phyloP scores from a whole-genome alignment of 352 stramenopile species.

The Globisporangium abappressorium region DNA sequence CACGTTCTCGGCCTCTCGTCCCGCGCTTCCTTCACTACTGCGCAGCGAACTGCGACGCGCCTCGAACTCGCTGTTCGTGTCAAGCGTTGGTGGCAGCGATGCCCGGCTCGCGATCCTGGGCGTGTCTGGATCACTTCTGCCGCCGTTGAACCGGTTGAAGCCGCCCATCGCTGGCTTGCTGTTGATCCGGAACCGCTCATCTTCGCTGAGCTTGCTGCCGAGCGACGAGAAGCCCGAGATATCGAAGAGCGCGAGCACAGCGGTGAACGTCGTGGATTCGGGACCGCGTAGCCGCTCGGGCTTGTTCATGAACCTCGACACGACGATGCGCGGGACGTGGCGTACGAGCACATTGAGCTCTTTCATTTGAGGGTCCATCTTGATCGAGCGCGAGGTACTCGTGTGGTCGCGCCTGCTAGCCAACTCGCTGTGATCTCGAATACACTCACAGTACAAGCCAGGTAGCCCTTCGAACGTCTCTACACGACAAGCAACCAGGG shows the following conservation, averaged over 20 bases:
- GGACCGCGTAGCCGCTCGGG: constrained; percentile 46
- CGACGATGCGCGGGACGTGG: constrained; percentile 74
- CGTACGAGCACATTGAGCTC: constrained; percentile 63
- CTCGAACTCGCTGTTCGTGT: not conserved
- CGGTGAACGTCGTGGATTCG: constrained; percentile 45
- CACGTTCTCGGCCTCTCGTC: constrained; percentile 15
- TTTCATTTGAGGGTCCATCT: constrained; percentile 39
- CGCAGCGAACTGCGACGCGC: constrained; percentile 6
- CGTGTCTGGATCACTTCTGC: not conserved
- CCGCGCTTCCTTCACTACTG: constrained; percentile 8
- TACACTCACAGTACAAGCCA: not conserved
- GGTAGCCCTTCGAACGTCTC: too few species aligned
- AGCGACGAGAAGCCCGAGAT: constrained; percentile 86
- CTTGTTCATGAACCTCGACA: constrained; percentile 52
- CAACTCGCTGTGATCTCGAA: not conserved
- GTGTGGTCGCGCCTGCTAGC: not conserved
- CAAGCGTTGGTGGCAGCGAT: not conserved
- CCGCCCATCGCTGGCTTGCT: constrained; percentile 6
- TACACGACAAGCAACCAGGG: not conserved
- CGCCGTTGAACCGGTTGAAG: not conserved
- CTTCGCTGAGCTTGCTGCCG: constrained; percentile 65
- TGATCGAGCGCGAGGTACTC: not conserved
- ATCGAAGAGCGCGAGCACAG: constrained; percentile 79
- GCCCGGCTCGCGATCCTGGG: not conserved
- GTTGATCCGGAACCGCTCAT: constrained; percentile 47